These are phyloP conservation scores for Candida ulmi DNA, from an alignment of 805 yeast species.

Conservation along the genomic window DNA sequence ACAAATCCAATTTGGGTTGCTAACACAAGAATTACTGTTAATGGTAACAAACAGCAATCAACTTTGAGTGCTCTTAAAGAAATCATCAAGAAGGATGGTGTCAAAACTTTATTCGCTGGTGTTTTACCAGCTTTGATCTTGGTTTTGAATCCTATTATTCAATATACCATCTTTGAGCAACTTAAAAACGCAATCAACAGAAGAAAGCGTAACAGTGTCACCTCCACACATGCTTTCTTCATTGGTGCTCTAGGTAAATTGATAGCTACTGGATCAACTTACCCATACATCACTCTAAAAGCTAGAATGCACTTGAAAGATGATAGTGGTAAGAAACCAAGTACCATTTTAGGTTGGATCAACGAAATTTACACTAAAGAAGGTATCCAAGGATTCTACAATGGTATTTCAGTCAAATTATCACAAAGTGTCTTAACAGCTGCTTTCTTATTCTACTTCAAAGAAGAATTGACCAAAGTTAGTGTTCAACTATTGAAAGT, in stretches of 20 bases:
- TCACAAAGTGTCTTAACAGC: conserved; percentile 83
- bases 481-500: conserved; percentile 32
- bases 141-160: conserved; percentile 85
- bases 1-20: conserved; percentile 96
- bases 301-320: conserved; percentile 77
- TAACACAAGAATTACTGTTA: conserved; percentile 81
- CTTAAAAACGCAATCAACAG: conserved; percentile 60
- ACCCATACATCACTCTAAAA: conserved; percentile 88
- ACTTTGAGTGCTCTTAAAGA: conserved; percentile 55
- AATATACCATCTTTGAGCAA: conserved; percentile 89
- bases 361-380: conserved; percentile 57
- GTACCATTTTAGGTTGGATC: conserved; percentile 44
- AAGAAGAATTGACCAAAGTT: conserved; percentile 70
- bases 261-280: conserved; percentile 82
- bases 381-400: conserved; percentile 73
- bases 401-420: conserved; percentile 75
- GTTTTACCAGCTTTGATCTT: conserved; percentile 81
- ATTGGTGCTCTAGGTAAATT: conserved; percentile 89
- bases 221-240: conserved; percentile 73
- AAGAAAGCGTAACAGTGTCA: conserved; percentile 41
- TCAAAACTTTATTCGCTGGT: conserved; percentile 72
- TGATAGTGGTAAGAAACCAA: conserved; percentile 22
- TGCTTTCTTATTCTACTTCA: conserved; percentile 84
- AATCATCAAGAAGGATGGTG: conserved; percentile 67
- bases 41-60: conserved; percentile 24